Percentiles rank a stretch among this genome's conserved stretches.
phyloP scores from a whole-genome alignment of 495 filamentous ascomycete species.

The Lasiosphaeriaceae sp. region DNA sequence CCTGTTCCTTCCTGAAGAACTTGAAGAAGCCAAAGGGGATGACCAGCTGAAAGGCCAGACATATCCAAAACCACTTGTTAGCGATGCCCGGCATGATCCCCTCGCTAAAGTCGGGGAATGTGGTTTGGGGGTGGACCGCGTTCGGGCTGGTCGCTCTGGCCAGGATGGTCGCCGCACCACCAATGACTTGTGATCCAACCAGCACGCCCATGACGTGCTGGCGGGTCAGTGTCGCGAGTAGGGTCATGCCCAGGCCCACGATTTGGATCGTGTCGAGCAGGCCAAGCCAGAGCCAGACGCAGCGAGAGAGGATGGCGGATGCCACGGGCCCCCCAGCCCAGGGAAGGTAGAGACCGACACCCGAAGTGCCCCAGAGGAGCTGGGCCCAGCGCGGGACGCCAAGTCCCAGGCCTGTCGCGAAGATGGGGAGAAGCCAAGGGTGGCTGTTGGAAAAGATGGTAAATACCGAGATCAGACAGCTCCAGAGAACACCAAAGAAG shows the following conservation, averaged over 20 bases:
- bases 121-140: conserved; percentile 47
- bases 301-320: conserved; percentile 47
- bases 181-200: conserved; percentile 49
- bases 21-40: conserved; percentile 59
- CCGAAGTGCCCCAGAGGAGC: conserved; percentile 55
- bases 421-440: conserved; percentile 60
- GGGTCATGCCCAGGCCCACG: conserved; percentile 57
- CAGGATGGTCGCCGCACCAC: conserved; percentile 48
- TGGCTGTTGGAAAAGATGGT: conserved; percentile 46
- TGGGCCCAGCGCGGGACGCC: conserved; percentile 61
- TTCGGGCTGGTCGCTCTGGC: conserved; percentile 53
- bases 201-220: conserved; percentile 52
- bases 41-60: conserved; percentile 50
- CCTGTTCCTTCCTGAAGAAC: conserved; percentile 65
- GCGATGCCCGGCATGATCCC: conserved; percentile 38
- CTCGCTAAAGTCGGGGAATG: conserved; percentile 52
- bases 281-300: conserved; percentile 60
- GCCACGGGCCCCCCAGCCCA: conserved; percentile 47
- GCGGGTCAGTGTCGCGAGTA: conserved; percentile 55
- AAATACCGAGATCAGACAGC: conserved; percentile 42
- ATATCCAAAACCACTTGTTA: conserved; percentile 61
- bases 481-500: conserved; percentile 59
- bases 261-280: conserved; percentile 58
- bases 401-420: conserved; percentile 46
- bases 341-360: conserved; percentile 53